A percentile compares a stretch with the other conserved stretches of the same genome.
Conservation (phyloP, 352 stramenopile genomes). For the Achlya hypogyna region DNA sequence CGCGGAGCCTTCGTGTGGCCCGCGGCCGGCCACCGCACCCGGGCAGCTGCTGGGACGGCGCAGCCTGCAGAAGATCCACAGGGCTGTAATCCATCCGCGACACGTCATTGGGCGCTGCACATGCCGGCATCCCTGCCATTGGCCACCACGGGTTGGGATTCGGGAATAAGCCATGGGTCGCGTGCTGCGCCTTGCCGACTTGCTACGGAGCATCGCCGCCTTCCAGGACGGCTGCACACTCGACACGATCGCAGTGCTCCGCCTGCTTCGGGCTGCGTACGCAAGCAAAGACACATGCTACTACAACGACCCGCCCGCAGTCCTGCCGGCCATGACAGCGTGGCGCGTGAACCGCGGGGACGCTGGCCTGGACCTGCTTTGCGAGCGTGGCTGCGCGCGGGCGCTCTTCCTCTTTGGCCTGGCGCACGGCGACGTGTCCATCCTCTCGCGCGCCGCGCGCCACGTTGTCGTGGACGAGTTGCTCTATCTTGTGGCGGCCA, state of each 20-base stretch:
- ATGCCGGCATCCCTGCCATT: no score
- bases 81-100: background rate
- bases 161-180: background rate
- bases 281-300: background rate
- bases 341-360: background rate
- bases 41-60: no score
- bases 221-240: background rate
- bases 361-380: background rate
- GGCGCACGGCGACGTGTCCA: background rate
- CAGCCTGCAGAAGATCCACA: background rate
- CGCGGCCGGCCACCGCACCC: background rate
- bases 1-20: background rate
- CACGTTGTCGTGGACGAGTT: background rate
- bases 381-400: background rate
- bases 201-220: background rate
- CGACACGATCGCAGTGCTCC: background rate
- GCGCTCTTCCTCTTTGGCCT: background rate
- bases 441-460: background rate
- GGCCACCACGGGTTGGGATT: no score
- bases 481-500: background rate
- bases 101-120: no score
- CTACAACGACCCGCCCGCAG: background rate
- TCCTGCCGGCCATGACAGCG: background rate
- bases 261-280: background rate
- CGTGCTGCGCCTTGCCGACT: background rate